Percentiles rank a stretch among this genome's conserved stretches.
phyloP scores from a whole-genome alignment of 192 early-diverging fungal genomes.

The Lunasporangiospora selenospora region DNA sequence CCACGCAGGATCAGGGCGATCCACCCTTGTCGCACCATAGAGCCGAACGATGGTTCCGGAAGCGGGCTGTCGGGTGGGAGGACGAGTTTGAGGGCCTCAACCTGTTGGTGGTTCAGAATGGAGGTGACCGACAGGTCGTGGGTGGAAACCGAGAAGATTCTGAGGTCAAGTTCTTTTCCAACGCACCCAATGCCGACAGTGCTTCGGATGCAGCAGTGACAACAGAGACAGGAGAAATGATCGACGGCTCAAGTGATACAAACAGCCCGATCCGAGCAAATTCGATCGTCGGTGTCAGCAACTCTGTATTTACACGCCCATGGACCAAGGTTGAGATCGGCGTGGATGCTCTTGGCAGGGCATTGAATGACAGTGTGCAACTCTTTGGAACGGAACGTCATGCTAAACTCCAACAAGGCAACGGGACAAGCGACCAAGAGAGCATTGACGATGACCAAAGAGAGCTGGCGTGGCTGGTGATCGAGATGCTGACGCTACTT shows the following conservation, averaged over 20 bases:
- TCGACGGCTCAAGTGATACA: no score
- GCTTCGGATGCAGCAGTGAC: no score
- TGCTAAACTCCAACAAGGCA: conserved; percentile 4
- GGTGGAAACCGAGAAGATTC: conserved; percentile 49
- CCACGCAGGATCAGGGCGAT: not conserved
- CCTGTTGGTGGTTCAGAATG: conserved; percentile 43
- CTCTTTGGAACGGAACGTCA: conserved; percentile 19
- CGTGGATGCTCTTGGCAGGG: conserved; percentile 13
- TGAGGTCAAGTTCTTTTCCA: conserved; percentile 9
- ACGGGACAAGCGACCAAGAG: not conserved
- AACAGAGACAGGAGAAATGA: not conserved
- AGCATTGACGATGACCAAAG: conserved; percentile 5
- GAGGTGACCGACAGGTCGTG: conserved; percentile 24
- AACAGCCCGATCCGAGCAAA: not conserved
- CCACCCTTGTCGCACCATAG: no score
- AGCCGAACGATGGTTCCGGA: conserved; percentile 27
- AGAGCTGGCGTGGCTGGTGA: conserved; percentile 37
- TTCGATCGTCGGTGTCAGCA: conserved; percentile 48
- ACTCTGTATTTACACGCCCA: conserved; percentile 46
- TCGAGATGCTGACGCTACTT: conserved; percentile 25
- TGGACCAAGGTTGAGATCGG: conserved; percentile 56
- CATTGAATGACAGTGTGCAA: conserved; percentile 16
- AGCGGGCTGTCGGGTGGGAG: conserved; percentile 17
- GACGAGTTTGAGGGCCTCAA: conserved; percentile 53
- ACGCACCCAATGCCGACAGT: no score